Percentiles rank a stretch among this genome's conserved stretches.
phyloP scores from a whole-genome alignment of 345 rosid genomes.

The Carallia pectinifolia region DNA sequence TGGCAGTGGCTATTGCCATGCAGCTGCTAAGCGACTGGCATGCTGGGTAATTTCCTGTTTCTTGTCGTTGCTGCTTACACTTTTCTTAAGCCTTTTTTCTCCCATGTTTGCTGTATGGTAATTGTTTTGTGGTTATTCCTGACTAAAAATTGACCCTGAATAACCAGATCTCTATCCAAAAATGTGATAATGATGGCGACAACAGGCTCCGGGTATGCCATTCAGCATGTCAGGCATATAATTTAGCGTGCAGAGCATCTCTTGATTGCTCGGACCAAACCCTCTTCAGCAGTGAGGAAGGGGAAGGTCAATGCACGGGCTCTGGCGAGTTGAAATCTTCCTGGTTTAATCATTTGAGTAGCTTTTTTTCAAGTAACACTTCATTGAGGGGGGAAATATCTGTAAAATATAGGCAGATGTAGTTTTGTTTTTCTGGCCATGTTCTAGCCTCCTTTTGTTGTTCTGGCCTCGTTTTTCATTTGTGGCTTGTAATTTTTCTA shows the following conservation, averaged over 20 bases:
- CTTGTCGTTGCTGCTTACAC: background rate
- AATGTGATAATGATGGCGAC: constrained; percentile 90
- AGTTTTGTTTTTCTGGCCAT: background rate
- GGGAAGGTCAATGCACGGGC: constrained; percentile 86
- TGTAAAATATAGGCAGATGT: constrained; percentile 29
- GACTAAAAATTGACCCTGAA: background rate
- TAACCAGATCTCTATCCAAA: constrained; percentile 92
- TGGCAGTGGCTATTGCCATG: constrained; percentile 75
- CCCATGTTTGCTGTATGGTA: background rate
- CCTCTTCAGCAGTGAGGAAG: constrained; percentile 77
- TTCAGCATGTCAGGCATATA: constrained; percentile 92
- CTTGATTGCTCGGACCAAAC: constrained; percentile 96
- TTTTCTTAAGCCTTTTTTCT: background rate
- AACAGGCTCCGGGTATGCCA: constrained; percentile 90
- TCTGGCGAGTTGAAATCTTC: constrained; percentile 51
- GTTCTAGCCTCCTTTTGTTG: no score
- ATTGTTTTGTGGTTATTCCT: background rate
- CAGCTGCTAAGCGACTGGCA: constrained; percentile 87
- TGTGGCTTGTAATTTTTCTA: constrained; percentile 18
- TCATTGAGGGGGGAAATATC: constrained; percentile 16
- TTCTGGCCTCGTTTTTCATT: background rate
- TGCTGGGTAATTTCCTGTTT: constrained; percentile 70
- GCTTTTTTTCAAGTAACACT: constrained; percentile 33
- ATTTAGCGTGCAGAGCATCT: constrained; percentile 91
- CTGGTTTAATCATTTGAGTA: constrained; percentile 49